These are phyloP conservation scores for Gillenia trifoliata DNA, from an alignment of 306 rosid species.

Conservation along the genomic window DNA sequence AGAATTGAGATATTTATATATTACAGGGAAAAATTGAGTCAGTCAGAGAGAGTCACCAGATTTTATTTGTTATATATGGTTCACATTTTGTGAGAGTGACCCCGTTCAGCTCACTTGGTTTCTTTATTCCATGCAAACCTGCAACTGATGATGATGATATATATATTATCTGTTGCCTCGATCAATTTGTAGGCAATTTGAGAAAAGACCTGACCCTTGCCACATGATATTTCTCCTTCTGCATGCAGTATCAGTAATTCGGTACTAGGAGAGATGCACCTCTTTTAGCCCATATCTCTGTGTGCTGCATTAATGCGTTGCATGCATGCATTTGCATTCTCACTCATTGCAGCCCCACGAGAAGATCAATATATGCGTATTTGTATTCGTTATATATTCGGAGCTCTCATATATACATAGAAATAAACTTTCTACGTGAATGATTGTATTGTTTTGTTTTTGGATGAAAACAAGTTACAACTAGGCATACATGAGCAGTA, in stretches of 20 bases:
- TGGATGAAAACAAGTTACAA: no score
- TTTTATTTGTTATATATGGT: not conserved
- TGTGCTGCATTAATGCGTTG: not conserved
- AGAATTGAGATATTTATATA: not conserved
- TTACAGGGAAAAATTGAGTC: not conserved
- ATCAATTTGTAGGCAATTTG: not conserved
- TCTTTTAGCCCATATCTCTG: not conserved
- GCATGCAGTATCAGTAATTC: not conserved
- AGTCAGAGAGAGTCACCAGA: not conserved
- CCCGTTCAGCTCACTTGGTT: constrained; percentile 28
- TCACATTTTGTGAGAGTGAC: not conserved
- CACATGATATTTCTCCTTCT: not conserved
- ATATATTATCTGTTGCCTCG: not conserved
- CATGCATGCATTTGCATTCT: not conserved
- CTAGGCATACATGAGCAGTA: no score
- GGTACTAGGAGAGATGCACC: not conserved
- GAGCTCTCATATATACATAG: not conserved
- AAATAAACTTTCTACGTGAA: not conserved
- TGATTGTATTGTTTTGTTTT: no score
- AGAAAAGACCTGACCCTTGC: not conserved
- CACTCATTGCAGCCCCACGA: not conserved
- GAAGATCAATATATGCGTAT: not conserved
- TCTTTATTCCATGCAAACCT: constrained; percentile 9
- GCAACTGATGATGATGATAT: not conserved
- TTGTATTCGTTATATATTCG: no score